Evolutionary conservation across 495 filamentous ascomycete species (phyloP), one percentile per base, ranked within the genome.

Genomic region (Hypoxylon perforatum): DNA sequence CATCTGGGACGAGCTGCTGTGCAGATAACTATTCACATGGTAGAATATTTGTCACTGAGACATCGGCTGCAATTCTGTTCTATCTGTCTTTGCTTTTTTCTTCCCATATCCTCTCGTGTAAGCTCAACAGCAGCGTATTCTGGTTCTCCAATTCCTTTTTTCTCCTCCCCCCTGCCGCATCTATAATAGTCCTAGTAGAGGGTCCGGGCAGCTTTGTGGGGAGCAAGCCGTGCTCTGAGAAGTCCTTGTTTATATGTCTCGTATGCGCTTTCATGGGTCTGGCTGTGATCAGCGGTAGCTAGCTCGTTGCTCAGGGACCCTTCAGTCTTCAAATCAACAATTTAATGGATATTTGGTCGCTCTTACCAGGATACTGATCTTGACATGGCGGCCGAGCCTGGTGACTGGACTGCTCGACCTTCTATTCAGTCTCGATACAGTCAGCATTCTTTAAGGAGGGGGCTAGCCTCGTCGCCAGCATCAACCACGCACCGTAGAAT

Each of bases 351-450:
- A 17, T 25, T 21, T 52, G 17, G 21, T 45, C 5, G 52, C 21
- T 39, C 21, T 65, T 12, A 35, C 8, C 6, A 33, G 21, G 11
- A 38, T 28, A 45, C 18, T 21, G 41, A 22, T 28, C n/a, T 41
- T 61, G 56, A 55, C 4, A 60, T 60, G 56, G 49, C 49, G 56
- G 49, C 49, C 9, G 56, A 66, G 9, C 28, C 39, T 25, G 23
- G 12, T 7, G 33, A 46, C 4, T 61, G n/a, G 57, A 45, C 30
- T 18, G 17, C 44, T 46, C 63, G 25, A 42, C 18, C 54, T 12
- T 42, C 35, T 10, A 30, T 36, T 42, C 56, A 38, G 18, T 23
- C 44, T 22, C 44, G 17, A 25, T 56, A 28, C 5, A 44, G 56
- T 33, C 56, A 44, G 28, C 57, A 11, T n/a, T 51, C 63, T 18